Evolutionary conservation across 2,329 filamentous ascomycete species (phyloP).

Genomic region (Ceratocystis papillata): DNA sequence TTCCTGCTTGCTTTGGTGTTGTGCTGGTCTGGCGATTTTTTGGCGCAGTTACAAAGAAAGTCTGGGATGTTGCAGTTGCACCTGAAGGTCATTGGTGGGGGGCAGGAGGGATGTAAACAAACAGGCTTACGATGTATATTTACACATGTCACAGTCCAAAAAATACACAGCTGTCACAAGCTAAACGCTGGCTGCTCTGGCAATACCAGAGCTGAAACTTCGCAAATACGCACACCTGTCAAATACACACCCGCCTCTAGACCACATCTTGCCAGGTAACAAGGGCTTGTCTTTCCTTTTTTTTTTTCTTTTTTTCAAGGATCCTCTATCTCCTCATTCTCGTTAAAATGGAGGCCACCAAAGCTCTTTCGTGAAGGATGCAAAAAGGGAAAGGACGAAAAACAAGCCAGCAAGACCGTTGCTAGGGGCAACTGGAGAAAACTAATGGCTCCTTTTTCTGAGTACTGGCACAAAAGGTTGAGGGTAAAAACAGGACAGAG

Average conservation of each 20-base stretch:
- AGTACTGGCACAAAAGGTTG: background rate
- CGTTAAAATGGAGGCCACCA: slow-evolving; percentile 13
- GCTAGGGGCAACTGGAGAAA: background rate
- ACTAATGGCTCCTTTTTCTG: background rate
- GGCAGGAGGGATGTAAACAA: slow-evolving; percentile 17
- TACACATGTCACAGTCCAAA: background rate
- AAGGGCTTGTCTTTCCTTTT: background rate
- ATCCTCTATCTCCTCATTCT: slow-evolving; percentile 5
- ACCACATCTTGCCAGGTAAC: background rate
- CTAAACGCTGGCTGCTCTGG: background rate
- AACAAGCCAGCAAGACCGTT: background rate
- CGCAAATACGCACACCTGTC: too few relatives aligned
- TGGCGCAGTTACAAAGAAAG: slow-evolving; percentile 9
- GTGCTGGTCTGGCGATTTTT: slow-evolving; percentile 8
- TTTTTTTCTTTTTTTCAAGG: background rate
- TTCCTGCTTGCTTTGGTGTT: background rate
- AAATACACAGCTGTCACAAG: background rate
- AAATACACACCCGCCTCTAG: slow-evolving; percentile 4
- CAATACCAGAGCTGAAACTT: too few relatives aligned
- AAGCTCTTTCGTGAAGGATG: slow-evolving; percentile 9
- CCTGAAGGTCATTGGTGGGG: slow-evolving; percentile 5
- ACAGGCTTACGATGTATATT: slow-evolving; percentile 2
- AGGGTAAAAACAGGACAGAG: background rate
- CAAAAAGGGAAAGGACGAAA: background rate
- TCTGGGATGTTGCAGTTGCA: slow-evolving; percentile 4